These are phyloP conservation scores for Yamadazyma buinensis DNA, from an alignment of 1,139 yeast species.

Conservation along the genomic window DNA sequence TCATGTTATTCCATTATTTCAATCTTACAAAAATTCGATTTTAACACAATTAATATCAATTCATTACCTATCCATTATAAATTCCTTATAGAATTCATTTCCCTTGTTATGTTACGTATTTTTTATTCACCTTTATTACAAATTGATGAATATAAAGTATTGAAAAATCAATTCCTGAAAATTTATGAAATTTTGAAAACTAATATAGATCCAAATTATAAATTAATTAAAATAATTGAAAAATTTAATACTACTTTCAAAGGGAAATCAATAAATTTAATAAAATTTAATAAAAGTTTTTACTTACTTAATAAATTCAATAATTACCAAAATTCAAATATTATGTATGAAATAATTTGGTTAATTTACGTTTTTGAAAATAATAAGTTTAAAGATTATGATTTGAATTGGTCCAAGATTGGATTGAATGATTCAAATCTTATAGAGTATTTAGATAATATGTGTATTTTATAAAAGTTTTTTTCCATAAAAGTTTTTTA, in stretches of 20 bases:
- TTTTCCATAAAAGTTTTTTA: no score
- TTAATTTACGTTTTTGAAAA: constrained; percentile 28
- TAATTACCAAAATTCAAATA: constrained; percentile 36
- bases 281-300: constrained; percentile 17
- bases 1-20: constrained; percentile 29
- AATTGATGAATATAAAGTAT: constrained; percentile 26
- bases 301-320: constrained; percentile 35
- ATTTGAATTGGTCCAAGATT: constrained; percentile 26
- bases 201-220: constrained; percentile 20
- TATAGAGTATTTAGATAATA: constrained; percentile 18
- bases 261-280: constrained; percentile 9
- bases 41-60: constrained; percentile 20
- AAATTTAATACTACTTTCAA: constrained; percentile 25
- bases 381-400: constrained; percentile 8
- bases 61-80: constrained; percentile 41
- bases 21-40: constrained; percentile 20
- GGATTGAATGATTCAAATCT: constrained; percentile 25
- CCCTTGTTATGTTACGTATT: constrained; percentile 30
- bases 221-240: constrained; percentile 26
- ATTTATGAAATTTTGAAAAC: constrained; percentile 21
- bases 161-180: constrained; percentile 27
- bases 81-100: constrained; percentile 35
- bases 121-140: constrained; percentile 36
- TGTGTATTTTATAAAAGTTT: constrained; percentile 6
- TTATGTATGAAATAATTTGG: constrained; percentile 42